Conservation (phyloP, 2,329 filamentous ascomycete species). For the Chaetomiaceae sp. region DNA sequence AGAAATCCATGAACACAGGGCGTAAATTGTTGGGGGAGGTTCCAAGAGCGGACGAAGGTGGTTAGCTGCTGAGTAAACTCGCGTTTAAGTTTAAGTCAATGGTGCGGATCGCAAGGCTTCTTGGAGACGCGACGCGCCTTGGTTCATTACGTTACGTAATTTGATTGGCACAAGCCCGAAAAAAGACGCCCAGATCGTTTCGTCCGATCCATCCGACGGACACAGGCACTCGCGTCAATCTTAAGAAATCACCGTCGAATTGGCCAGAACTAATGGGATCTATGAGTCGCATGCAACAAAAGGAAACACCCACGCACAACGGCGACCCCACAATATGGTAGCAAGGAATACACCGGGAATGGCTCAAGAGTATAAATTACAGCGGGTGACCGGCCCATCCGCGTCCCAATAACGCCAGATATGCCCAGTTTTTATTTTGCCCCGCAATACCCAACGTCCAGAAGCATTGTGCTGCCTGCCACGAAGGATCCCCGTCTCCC, state of each 20-base stretch:
- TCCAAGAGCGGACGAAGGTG: too few species aligned
- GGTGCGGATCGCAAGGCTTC: not conserved
- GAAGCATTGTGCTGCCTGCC: constrained; percentile 24
- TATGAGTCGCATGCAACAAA: constrained; percentile 37
- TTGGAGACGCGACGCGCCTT: constrained; percentile 12
- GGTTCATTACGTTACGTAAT: constrained; percentile 14
- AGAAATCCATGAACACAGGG: too few species aligned
- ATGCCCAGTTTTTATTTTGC: constrained; percentile 25
- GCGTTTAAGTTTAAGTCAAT: too few species aligned
- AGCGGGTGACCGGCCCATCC: constrained; percentile 41
- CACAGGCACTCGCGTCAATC: not conserved
- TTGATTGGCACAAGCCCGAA: too few species aligned
- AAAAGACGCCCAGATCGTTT: too few species aligned
- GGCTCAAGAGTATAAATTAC: constrained; percentile 60
- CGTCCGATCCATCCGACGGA: not conserved
- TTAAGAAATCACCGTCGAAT: constrained; percentile 21
- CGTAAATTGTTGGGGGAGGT: too few species aligned
- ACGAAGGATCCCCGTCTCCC: constrained; percentile 40
- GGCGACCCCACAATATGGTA: constrained; percentile 32
- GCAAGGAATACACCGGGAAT: constrained; percentile 43
- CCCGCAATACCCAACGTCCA: constrained; percentile 23
- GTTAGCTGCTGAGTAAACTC: too few species aligned
- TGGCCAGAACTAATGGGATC: constrained; percentile 26
- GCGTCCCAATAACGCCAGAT: constrained; percentile 27
- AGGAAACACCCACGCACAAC: constrained; percentile 29